Conservation (phyloP, 2,329 filamentous ascomycete species). For the Colletotrichum noveboracense region DNA sequence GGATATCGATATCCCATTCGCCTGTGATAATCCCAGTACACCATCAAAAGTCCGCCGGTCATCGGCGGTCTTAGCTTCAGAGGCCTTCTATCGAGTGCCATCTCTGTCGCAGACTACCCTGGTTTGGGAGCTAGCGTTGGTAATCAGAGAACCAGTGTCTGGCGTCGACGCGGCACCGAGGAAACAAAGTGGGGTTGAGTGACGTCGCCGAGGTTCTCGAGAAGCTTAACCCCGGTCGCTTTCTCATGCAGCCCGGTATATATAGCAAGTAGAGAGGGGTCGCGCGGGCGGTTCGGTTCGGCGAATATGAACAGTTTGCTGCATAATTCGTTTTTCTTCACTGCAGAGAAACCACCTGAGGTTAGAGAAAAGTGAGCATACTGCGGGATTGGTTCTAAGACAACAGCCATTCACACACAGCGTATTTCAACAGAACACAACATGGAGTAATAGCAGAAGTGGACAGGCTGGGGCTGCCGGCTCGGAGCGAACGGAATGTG, state of each 20-base stretch:
- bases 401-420: background rate
- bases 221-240: background rate
- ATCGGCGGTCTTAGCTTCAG: background rate
- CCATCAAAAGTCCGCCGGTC: background rate
- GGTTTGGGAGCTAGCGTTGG: background rate
- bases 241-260: background rate
- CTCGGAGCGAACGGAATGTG: conserved; percentile 8
- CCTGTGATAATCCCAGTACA: background rate
- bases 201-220: background rate
- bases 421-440: background rate
- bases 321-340: background rate
- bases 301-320: background rate
- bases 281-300: background rate
- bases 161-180: background rate
- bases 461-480: background rate
- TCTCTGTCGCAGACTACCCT: background rate
- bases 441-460: background rate
- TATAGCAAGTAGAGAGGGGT: background rate
- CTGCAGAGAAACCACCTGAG: background rate
- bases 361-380: background rate
- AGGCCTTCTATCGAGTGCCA: background rate
- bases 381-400: background rate
- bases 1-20: background rate
- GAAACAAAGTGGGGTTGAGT: background rate
- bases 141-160: background rate